Conservation (phyloP, 257 asterid genomes). For the Solanum pinnatisectum region DNA sequence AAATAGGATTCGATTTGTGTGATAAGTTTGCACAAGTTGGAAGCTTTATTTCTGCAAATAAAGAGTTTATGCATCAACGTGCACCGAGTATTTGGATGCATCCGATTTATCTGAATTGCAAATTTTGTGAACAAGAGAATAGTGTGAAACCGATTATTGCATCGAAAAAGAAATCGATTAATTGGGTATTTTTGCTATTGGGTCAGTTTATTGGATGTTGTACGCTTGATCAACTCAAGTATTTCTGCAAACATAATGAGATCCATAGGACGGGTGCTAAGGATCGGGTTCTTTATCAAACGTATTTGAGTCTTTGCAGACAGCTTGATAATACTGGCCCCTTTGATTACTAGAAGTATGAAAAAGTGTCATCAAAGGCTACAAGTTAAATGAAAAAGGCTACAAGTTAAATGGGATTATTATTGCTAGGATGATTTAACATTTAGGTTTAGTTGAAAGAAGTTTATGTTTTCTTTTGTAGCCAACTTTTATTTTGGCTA, state of each 20-base stretch:
- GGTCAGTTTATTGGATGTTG: conserved; percentile 68
- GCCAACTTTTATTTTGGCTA: neutral
- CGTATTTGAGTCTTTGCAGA: conserved; percentile 49
- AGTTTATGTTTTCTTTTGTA: neutral
- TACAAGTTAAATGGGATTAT: neutral
- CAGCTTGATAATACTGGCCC: conserved; percentile 76
- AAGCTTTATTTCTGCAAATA: conserved; percentile 16
- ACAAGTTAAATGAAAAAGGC: neutral
- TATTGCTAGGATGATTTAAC: neutral
- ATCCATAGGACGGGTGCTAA: conserved; percentile 90
- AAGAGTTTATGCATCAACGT: conserved; percentile 32
- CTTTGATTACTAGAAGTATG: conserved; percentile 17
- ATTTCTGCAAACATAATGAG: conserved; percentile 73
- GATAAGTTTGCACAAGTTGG: conserved; percentile 22
- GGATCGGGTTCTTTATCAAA: conserved; percentile 62
- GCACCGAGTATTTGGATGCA: conserved; percentile 50
- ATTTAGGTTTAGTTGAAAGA: neutral
- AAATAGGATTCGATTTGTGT: conserved; percentile 26
- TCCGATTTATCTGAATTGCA: conserved; percentile 40
- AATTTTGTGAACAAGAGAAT: conserved; percentile 32
- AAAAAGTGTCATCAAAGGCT: neutral
- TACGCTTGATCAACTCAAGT: conserved; percentile 66
- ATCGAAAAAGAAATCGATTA: conserved; percentile 36
- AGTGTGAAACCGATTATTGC: conserved; percentile 45
- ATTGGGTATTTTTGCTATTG: conserved; percentile 71